Conservation (phyloP, 2,329 filamentous ascomycete species). For the Calonectria hongkongensis region DNA sequence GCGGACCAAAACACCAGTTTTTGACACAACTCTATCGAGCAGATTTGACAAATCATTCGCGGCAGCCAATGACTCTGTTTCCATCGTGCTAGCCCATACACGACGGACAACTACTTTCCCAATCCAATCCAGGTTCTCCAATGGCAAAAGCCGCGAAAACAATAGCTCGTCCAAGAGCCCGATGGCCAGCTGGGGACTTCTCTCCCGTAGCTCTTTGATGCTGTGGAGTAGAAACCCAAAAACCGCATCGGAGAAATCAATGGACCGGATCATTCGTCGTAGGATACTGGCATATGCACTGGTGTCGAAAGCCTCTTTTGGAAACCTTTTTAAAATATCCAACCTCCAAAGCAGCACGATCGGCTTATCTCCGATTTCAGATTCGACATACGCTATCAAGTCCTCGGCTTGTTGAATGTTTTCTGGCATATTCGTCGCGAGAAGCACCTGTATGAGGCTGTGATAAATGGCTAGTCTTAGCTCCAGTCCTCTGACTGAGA, state of each 20-base stretch:
- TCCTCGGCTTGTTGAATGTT: constrained; percentile 71
- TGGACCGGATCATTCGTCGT: constrained; percentile 74
- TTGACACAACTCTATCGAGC: constrained; percentile 61
- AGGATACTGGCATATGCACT: constrained; percentile 73
- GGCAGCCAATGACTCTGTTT: constrained; percentile 56
- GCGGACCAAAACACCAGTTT: constrained; percentile 69
- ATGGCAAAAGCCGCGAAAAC: constrained; percentile 70
- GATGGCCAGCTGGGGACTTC: constrained; percentile 68
- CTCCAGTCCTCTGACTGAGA: constrained; percentile 77
- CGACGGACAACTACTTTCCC: constrained; percentile 82
- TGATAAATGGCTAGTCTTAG: constrained; percentile 81
- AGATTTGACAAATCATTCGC: constrained; percentile 52
- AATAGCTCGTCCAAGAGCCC: constrained; percentile 79
- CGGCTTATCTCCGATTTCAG: constrained; percentile 78
- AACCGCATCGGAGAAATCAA: constrained; percentile 76
- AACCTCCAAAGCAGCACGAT: constrained; percentile 81
- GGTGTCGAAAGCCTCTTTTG: constrained; percentile 68
- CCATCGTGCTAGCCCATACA: constrained; percentile 77
- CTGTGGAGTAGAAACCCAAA: constrained; percentile 81
- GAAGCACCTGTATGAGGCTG: constrained; percentile 72
- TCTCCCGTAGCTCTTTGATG: constrained; percentile 78
- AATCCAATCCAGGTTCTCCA: constrained; percentile 74
- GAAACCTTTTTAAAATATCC: constrained; percentile 74
- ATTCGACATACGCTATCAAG: constrained; percentile 77
- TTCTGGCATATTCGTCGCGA: constrained; percentile 68